Conservation (phyloP, 371 early-diverging fungal genomes). For the Blakeslea trispora region DNA sequence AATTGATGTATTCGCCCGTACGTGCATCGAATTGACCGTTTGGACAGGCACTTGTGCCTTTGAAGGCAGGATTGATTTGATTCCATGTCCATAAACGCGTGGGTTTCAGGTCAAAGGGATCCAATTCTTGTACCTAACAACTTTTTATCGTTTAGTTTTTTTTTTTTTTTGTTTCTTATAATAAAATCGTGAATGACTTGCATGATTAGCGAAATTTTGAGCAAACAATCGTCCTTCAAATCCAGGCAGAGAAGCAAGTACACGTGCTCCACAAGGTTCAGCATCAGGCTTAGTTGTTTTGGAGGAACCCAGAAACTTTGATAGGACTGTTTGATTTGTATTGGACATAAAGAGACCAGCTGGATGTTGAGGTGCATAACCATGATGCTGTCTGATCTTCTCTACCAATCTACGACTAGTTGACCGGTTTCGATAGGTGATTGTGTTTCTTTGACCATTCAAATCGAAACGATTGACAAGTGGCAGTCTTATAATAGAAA, state of each 20-base stretch:
- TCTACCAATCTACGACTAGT: constrained; percentile 61
- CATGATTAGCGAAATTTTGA: constrained; percentile 61
- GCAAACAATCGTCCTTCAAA: constrained; percentile 56
- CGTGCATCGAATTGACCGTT: constrained; percentile 67
- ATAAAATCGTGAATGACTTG: constrained; percentile 17
- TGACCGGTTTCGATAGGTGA: constrained; percentile 61
- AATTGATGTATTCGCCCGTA: constrained; percentile 74
- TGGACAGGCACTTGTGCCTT: constrained; percentile 71
- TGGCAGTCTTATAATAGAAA: constrained; percentile 40
- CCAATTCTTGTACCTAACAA: constrained; percentile 64
- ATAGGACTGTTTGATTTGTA: constrained; percentile 66
- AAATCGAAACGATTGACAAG: constrained; percentile 65
- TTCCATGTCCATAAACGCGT: constrained; percentile 62
- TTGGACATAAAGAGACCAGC: constrained; percentile 64
- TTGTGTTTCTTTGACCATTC: constrained; percentile 49
- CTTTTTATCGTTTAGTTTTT: constrained; percentile 3
- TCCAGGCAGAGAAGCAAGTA: constrained; percentile 52
- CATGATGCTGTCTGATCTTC: constrained; percentile 70
- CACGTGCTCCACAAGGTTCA: constrained; percentile 59
- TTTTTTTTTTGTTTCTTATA: neutral
- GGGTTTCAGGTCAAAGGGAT: constrained; percentile 72
- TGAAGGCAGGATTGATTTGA: constrained; percentile 70
- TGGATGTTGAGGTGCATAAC: constrained; percentile 63
- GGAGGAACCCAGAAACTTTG: constrained; percentile 54
- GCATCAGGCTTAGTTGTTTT: constrained; percentile 53